These are phyloP conservation scores for Cercospora zeina DNA, from an alignment of 2,329 filamentous ascomycete species.

Conservation along the genomic window DNA sequence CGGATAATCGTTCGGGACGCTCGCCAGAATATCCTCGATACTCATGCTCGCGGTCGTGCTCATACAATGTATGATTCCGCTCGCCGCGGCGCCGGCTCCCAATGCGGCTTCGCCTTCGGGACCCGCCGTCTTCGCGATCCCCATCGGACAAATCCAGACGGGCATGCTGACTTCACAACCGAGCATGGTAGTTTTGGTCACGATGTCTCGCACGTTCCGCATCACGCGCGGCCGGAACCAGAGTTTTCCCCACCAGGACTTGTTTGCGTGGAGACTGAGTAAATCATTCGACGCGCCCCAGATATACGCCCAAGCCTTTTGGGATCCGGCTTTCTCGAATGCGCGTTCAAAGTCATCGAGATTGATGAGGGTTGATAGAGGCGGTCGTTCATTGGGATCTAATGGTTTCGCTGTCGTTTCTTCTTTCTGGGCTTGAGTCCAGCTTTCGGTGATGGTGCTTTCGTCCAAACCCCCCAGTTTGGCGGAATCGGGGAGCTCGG, in stretches of 20 bases:
- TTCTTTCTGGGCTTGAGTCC: constrained; percentile 37
- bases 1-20: constrained; percentile 34
- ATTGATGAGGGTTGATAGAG: constrained; percentile 51
- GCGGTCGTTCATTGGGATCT: constrained; percentile 45
- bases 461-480: constrained; percentile 43
- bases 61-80: constrained; percentile 40
- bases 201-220: constrained; percentile 44
- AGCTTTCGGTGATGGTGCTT: constrained; percentile 36
- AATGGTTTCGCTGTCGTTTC: constrained; percentile 29
- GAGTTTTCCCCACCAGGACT: constrained; percentile 46
- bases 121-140: constrained; percentile 38
- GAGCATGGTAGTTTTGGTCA: constrained; percentile 40
- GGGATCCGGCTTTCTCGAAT: constrained; percentile 41
- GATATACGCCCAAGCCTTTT: constrained; percentile 50
- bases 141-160: constrained; percentile 42
- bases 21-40: constrained; percentile 38
- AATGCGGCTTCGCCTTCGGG: constrained; percentile 41
- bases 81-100: constrained; percentile 35
- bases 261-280: constrained; percentile 49
- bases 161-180: constrained; percentile 41
- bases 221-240: constrained; percentile 52
- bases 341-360: constrained; percentile 50
- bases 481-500: constrained; percentile 46
- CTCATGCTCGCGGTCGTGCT: constrained; percentile 37
- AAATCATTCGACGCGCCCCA: constrained; percentile 54